Conservation (phyloP, 2,329 filamentous ascomycete species). For the Sporothrix brunneoviolacea region DNA sequence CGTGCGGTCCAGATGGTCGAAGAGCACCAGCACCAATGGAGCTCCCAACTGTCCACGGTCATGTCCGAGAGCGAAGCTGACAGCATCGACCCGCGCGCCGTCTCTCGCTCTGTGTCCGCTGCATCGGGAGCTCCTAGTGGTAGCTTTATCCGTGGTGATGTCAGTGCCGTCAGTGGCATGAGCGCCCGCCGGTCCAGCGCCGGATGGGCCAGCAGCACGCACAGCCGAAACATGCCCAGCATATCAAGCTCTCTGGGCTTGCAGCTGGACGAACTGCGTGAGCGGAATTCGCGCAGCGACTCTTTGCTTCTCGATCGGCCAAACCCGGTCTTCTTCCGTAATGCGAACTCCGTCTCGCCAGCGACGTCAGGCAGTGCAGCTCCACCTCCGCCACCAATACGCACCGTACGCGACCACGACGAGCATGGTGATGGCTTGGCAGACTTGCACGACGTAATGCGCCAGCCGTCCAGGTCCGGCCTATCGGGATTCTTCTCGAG, state of each 20-base stretch:
- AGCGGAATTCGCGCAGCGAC: conserved; percentile 31
- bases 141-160: conserved; percentile 23
- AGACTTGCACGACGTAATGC: conserved; percentile 48
- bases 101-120: conserved; percentile 42
- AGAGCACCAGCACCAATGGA: conserved; percentile 52
- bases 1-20: conserved; percentile 39
- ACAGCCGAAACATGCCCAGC: conserved; percentile 50
- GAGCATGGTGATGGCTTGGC: conserved; percentile 59
- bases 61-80: conserved; percentile 53
- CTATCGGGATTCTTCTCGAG: conserved; percentile 46
- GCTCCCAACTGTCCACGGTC: conserved; percentile 57
- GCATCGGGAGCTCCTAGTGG: conserved; percentile 32
- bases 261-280: conserved; percentile 33
- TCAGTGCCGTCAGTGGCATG: conserved; percentile 17
- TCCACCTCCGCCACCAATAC: conserved; percentile 29
- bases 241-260: conserved; percentile 48
- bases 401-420: conserved; percentile 51
- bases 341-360: conserved; percentile 16
- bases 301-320: conserved; percentile 42
- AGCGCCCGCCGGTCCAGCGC: conserved; percentile 37
- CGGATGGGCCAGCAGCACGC: conserved; percentile 38
- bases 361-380: conserved; percentile 19
- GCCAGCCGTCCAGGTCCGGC: conserved; percentile 47
- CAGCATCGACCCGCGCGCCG: conserved; percentile 35
- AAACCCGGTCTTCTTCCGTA: conserved; percentile 34